A percentile compares a stretch with the other conserved stretches of the same genome.
Evolutionary conservation across 495 filamentous ascomycete species (phyloP).

Genomic region (Mycothermus thermophilus): DNA sequence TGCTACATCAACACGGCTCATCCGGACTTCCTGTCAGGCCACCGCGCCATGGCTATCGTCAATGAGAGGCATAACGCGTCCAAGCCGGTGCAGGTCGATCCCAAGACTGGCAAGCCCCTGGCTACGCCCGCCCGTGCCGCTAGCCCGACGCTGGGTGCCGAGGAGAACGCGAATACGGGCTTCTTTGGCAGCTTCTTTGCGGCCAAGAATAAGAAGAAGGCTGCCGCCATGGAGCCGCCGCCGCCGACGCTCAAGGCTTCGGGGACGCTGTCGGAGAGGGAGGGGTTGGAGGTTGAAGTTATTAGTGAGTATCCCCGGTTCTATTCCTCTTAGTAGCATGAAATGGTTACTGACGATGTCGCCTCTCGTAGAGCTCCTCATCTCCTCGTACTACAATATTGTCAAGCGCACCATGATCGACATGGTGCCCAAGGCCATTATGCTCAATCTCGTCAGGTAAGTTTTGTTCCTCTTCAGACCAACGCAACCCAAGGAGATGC

Average conservation of each 20-base stretch:
- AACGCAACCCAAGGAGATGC: too few species aligned
- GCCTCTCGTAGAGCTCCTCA: constrained; percentile 65
- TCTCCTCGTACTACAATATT: constrained; percentile 95
- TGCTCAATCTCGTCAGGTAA: constrained; percentile 91
- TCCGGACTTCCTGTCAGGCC: constrained; percentile 94
- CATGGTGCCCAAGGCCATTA: constrained; percentile 99
- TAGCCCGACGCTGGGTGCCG: constrained; percentile 46
- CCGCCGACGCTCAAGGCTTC: constrained; percentile 88
- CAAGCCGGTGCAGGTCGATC: constrained; percentile 93
- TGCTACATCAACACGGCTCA: constrained; percentile 98
- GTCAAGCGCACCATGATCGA: constrained; percentile 97
- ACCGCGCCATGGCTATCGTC: constrained; percentile 93
- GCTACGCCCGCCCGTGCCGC: constrained; percentile 54
- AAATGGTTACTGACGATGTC: constrained; percentile 1
- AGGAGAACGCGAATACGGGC: constrained; percentile 44
- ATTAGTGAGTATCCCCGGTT: constrained; percentile 58
- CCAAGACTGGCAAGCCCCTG: constrained; percentile 94
- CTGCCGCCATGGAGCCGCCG: constrained; percentile 95
- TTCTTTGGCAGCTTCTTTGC: constrained; percentile 98
- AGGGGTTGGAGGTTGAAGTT: constrained; percentile 89
- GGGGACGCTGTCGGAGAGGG: constrained; percentile 80
- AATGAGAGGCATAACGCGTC: constrained; percentile 69
- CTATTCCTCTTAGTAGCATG: not conserved
- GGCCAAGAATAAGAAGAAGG: constrained; percentile 99
- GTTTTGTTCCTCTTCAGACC: constrained; percentile 20